phyloP scores from a whole-genome alignment of 108 stramenopile genomes.

The Fragilariopsis cylindrus region DNA sequence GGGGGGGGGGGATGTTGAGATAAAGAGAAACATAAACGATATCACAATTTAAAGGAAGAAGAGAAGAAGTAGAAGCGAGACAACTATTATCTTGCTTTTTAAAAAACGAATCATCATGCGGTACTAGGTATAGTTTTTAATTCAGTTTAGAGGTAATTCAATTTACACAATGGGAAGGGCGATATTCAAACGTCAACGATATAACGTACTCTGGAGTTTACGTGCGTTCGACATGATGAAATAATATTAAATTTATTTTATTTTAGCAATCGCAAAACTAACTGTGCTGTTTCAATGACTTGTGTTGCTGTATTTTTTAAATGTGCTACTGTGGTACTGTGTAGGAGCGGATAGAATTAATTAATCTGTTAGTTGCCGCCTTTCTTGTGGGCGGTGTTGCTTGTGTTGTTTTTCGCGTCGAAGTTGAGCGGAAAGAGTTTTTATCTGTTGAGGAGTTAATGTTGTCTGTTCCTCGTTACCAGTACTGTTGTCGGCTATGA shows the following conservation, averaged over 20 bases:
- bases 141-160: background rate
- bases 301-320: too few species aligned
- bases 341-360: too few species aligned
- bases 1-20: background rate
- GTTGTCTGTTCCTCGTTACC: too few species aligned
- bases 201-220: slow-evolving; percentile 64
- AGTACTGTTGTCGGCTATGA: too few species aligned
- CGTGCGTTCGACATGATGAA: slow-evolving; percentile 64
- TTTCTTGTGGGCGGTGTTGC: too few species aligned
- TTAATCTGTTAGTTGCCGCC: too few species aligned
- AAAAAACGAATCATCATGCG: background rate
- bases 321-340: too few species aligned
- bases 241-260: background rate
- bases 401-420: too few species aligned
- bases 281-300: too few species aligned
- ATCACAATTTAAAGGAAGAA: background rate
- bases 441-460: too few species aligned
- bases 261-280: too few species aligned
- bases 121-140: background rate
- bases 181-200: background rate
- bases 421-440: too few species aligned
- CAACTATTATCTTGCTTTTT: background rate
- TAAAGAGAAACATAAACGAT: background rate
- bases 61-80: background rate
- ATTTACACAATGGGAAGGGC: background rate